Base-by-base conservation (phyloP, 164 flowering plant genomes). In the Euptelea pleiosperma region DNA sequence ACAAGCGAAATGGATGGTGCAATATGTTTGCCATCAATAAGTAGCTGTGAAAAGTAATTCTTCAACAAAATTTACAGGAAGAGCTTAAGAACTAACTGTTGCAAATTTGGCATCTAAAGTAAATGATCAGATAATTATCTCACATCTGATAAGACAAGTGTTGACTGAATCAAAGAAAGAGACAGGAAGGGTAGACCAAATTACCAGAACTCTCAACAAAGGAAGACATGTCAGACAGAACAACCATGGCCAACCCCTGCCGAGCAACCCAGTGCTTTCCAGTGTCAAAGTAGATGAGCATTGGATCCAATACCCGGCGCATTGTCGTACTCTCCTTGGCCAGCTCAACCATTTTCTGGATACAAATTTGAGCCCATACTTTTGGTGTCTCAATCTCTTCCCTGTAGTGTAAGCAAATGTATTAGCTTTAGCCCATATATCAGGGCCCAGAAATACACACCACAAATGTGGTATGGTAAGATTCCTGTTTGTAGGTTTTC, bases 291-390 rank as follows among this genome's bases (percentile, higher is more conserved):
- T 87, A 83, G 46, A 68, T 55, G 67, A 90, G 75, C 85, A 88
- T 84, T 28, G 94, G 96, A 44, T 90, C 98, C 74, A 93, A 70
- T 33, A 86, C 75, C 41, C 62, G 70, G 2, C 92, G 87, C 89
- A 88, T 74, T 50, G 98, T 90, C 59, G 89, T 75, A 57, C 85
- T 83, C 73, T 93, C 98, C 67, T 81, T 83, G 8, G 92, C 89
- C 58, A 93, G 68, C 45, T 90, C 96, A 57, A 74, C 91, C 85
- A 93, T 77, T 68, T 82, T 78, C 52, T 93, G 96, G 25, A 93
- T 60, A 66, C 96, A 90, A 59, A 93, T 90, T 72, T 78, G 94
- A 15, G 97, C 89, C 98, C 97, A 93, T 35, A 90, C 73, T 68
- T 68, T 74, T 56, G 98, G 98, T 18, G 80, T 75, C 66, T 93